Base-by-base conservation (phyloP, 2,329 filamentous ascomycete genomes). In the Dactylellina drechsleri region DNA sequence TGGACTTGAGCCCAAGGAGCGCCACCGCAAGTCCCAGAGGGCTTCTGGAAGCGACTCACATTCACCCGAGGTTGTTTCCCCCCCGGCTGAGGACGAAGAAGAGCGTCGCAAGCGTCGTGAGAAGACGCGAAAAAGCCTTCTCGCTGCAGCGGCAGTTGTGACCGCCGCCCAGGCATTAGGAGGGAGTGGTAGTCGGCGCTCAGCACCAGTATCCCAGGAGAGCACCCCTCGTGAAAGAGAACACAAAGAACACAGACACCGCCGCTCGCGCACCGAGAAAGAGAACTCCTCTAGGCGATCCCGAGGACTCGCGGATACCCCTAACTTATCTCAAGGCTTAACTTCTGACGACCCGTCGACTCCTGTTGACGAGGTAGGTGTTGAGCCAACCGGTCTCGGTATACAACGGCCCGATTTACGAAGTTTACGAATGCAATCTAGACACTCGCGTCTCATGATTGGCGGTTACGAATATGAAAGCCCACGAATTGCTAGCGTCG, bases 361-460 rank as follows among this genome's bases (percentile, higher is more conserved):
- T 2, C 71, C 71, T 1, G 60, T 75, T 13, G 71, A 75, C n/a
- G 71, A 75, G 28, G 54, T 64, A 4, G 59, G 49, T 53, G 43
- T 18, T 47, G 50, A 75, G 13, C 64, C 64, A 20, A 75, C 52
- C 15, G 52, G 58, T 18, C 61, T 67, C 28, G 71, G 66, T 20
- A 45, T 67, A 40, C 64, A 57, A 15, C 50, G 71, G 40, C 50
- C 71, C 3, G 70, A 74, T 56, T 43, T 62, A n/a, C 62, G 70
- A 26, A 64, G 50, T 18, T 16, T 75, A 18, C 71, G 71, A 40
- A 58, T 49, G 5, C 58, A 64, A 43, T 75, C 71, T 31, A 50
- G 71, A 68, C 71, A 75, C 16, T 75, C 71, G 23, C 64, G 71
- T 54, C 50, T 74, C n/a, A 75, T 75, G 71, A 59, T 75, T 56